phyloP scores from a whole-genome alignment of 2,329 filamentous ascomycete genomes.

The Apiospora pterosperma region DNA sequence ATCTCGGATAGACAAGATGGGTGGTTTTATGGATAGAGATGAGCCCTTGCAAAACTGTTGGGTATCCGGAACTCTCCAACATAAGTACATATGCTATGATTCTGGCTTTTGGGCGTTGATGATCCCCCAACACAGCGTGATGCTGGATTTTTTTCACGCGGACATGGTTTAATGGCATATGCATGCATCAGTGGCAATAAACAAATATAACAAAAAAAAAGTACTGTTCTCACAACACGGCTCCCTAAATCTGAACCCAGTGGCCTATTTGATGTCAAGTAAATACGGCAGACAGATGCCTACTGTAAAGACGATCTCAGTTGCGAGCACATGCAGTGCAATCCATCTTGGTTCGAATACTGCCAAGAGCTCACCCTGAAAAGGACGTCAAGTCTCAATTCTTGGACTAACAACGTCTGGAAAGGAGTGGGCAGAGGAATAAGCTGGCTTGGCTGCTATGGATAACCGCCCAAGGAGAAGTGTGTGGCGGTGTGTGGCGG shows the following conservation, averaged over 20 bases:
- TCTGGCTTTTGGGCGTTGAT: background rate
- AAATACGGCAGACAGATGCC: background rate
- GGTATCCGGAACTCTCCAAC: background rate
- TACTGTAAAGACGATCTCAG: background rate
- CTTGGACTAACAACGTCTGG: too few species aligned
- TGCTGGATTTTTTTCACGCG: background rate
- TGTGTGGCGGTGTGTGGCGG: background rate
- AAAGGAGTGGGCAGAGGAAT: too few species aligned
- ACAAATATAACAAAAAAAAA: background rate
- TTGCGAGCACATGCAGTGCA: background rate
- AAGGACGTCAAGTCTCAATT: background rate
- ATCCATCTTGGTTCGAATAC: background rate
- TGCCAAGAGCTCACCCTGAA: background rate
- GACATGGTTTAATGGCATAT: background rate
- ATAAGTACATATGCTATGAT: background rate
- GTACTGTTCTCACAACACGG: background rate
- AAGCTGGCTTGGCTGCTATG: too few species aligned
- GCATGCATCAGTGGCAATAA: background rate
- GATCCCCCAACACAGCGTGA: background rate
- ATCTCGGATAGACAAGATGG: background rate
- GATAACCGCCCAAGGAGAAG: background rate
- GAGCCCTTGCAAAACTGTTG: background rate
- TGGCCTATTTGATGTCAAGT: background rate
- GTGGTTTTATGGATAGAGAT: constrained; percentile 1
- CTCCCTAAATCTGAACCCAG: background rate